phyloP scores from a whole-genome alignment of 306 rosid species.

The Abrus precatorius region DNA sequence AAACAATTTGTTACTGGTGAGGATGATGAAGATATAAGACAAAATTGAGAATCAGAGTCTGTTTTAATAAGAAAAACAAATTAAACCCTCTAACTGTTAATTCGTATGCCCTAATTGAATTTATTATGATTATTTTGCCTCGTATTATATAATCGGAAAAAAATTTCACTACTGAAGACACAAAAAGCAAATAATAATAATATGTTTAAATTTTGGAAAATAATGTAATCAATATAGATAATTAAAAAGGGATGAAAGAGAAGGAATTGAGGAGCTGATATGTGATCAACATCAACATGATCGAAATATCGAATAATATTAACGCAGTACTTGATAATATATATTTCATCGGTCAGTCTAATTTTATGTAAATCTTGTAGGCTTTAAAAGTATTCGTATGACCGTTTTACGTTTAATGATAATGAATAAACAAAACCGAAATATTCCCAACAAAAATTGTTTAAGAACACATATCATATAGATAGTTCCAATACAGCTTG shows the following conservation, averaged over 20 bases:
- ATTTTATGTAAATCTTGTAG: not conserved
- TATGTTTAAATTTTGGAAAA: constrained; percentile 31
- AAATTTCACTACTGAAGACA: not conserved
- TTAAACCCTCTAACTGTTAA: constrained; percentile 7
- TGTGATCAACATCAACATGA: not conserved
- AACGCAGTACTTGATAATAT: not conserved
- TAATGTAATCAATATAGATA: not conserved
- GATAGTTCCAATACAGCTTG: no score
- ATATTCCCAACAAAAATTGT: no score
- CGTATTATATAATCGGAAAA: constrained; percentile 4
- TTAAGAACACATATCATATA: no score
- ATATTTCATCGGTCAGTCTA: not conserved
- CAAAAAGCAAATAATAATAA: not conserved
- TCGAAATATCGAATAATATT: not conserved
- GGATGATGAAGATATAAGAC: not conserved
- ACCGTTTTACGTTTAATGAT: no score
- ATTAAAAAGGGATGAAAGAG: not conserved
- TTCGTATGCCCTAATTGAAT: constrained; percentile 23
- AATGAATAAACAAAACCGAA: no score
- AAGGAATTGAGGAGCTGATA: not conserved
- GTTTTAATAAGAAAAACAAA: constrained; percentile 2
- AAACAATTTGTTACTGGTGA: not conserved
- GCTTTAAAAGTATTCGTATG: not conserved
- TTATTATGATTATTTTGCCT: constrained; percentile 4
- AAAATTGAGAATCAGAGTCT: constrained; percentile 19